Base-by-base conservation (phyloP, 2,329 filamentous ascomycete species). In the Phialemoniopsis sp. region DNA sequence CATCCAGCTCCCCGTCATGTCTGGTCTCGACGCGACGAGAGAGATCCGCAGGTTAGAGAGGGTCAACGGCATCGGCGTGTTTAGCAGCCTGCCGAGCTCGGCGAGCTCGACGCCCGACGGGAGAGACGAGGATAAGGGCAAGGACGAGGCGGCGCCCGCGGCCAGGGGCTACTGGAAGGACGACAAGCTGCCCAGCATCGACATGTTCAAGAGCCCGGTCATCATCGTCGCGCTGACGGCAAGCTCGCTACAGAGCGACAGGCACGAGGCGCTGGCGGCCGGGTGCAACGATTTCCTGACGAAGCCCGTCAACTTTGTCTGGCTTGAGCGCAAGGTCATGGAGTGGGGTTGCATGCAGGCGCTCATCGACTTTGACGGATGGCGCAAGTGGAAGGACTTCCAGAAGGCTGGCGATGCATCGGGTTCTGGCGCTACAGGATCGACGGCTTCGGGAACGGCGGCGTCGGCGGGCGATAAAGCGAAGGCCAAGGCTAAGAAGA, bases 271-370 rank as follows among this genome's bases (percentile, higher is more conserved):
- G 4, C 68, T 97, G 53, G 91, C 91, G 19, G 93, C 91, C 30
- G 93, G 93, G 5, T 97, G 93, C 62, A 98, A 98, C 59, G 93
- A 98, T 64, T 98, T 97, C 64, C 71, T 98, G 59, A 97, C 93
- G 45, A 96, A 96, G 88, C 93, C 93, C 15, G 91, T 98, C 50
- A 95, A 95, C 60, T 96, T 96, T 57, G 86, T 94, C 43, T 98
- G 91, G 90, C 78, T 98, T 18, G 89, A 96, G 61, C 82, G 91
- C 42, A 98, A 98, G 63, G 90, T 97, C 51, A 96, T 94, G 67
- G 93, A 98, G 72, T 98, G 93, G 93, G 93, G 93, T 41, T 97
- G 93, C 69, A 98, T 98, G 93, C 93, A 97, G 68, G 93, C 93
- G 9, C 76, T 98, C 17, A 97, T 98, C 55, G 93, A 98, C 67